phyloP scores from a whole-genome alignment of 2,329 filamentous ascomycete genomes.

The Stagonosporopsis tanaceti region DNA sequence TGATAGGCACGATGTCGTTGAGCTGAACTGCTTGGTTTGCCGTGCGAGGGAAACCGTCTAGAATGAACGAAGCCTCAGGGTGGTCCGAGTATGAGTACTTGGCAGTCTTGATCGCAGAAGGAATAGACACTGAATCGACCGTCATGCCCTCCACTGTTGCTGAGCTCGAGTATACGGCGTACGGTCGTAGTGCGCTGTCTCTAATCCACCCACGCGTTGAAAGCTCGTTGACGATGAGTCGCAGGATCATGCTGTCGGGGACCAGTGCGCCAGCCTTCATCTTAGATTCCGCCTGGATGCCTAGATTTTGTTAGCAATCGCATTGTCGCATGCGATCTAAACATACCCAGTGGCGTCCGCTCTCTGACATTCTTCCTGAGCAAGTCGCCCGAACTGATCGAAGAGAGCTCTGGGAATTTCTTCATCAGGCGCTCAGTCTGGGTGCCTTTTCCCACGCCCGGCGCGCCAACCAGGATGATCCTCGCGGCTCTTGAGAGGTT shows the following conservation, averaged over 20 bases:
- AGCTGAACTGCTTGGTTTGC: slow-evolving; percentile 79
- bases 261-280: slow-evolving; percentile 93
- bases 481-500: slow-evolving; percentile 73
- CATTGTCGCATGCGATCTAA: not conserved
- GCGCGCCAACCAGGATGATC: slow-evolving; percentile 92
- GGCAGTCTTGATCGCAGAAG: slow-evolving; percentile 45
- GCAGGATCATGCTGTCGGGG: slow-evolving; percentile 87
- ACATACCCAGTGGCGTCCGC: slow-evolving; percentile 80
- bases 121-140: slow-evolving; percentile 54
- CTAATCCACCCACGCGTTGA: slow-evolving; percentile 84
- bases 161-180: slow-evolving; percentile 54
- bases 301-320: slow-evolving; percentile 56
- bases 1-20: slow-evolving; percentile 87
- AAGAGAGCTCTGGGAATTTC: slow-evolving; percentile 85
- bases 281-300: slow-evolving; percentile 86
- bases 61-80: slow-evolving; percentile 85
- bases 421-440: slow-evolving; percentile 88
- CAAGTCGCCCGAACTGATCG: slow-evolving; percentile 93
- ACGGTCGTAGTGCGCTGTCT: slow-evolving; percentile 55
- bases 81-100: slow-evolving; percentile 66
- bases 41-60: slow-evolving; percentile 95
- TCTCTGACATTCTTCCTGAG: slow-evolving; percentile 91
- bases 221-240: slow-evolving; percentile 90
- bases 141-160: slow-evolving; percentile 42
- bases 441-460: slow-evolving; percentile 97